These are phyloP conservation scores for Aspergillus uvarum DNA, from an alignment of 2,329 filamentous ascomycete genomes.

Conservation along the genomic window DNA sequence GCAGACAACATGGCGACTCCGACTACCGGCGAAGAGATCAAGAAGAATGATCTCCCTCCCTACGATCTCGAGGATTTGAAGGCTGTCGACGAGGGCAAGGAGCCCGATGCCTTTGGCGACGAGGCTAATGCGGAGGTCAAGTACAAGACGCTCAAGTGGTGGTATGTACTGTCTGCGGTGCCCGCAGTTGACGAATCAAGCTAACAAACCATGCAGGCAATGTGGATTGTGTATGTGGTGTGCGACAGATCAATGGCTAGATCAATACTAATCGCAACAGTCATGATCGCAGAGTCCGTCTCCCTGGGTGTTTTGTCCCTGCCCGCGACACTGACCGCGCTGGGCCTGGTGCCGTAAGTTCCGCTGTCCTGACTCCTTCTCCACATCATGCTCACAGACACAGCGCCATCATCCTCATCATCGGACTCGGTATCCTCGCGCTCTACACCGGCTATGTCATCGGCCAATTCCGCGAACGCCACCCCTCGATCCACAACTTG, in stretches of 20 bases:
- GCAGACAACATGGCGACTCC: constrained; percentile 11
- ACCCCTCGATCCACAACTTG: constrained; percentile 64
- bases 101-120: constrained; percentile 33
- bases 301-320: constrained; percentile 58
- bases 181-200: background rate
- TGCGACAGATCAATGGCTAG: background rate
- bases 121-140: constrained; percentile 43
- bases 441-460: constrained; percentile 61
- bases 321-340: constrained; percentile 50
- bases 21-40: constrained; percentile 14
- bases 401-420: constrained; percentile 54
- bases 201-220: constrained; percentile 42
- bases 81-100: constrained; percentile 9
- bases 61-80: constrained; percentile 16
- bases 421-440: constrained; percentile 56
- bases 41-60: constrained; percentile 11
- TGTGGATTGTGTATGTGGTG: constrained; percentile 35
- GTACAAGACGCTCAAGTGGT: constrained; percentile 50
- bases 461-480: constrained; percentile 55
- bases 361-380: background rate
- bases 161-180: constrained; percentile 12
- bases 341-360: constrained; percentile 53
- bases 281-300: constrained; percentile 59
- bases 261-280: constrained; percentile 15
- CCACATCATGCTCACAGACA: constrained; percentile 4